Evolutionary conservation across 805 yeast species (phyloP), one percentile per base, ranked within the genome.

Genomic region (Kuraishia floccosa): DNA sequence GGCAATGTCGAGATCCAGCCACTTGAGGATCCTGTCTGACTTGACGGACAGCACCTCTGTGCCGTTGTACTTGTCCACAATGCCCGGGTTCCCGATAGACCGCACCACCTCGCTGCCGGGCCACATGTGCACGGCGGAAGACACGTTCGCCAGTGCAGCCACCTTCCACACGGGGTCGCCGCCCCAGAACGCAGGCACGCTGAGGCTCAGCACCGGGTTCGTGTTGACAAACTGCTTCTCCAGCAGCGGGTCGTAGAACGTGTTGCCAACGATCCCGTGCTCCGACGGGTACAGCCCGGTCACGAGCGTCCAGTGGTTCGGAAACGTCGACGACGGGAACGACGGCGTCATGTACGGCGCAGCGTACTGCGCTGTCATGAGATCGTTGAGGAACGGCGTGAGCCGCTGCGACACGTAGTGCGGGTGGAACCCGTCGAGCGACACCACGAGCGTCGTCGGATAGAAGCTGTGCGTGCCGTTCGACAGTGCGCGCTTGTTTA

Each of bases 361-460:
- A 11, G 76, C 79, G 30, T 60, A 67, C 4, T 61, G 66, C 17
- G 69, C 53, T 4, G 61, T 39, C 39, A 74, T 54, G 49, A 87
- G 50, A 7, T 60, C 52, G 45, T 80, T 76, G 48, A 87, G 46
- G 23, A 72, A 60, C 1, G 97, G 97, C 0, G 96, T 87, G 19
- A 64, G 45, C 13, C 60, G 55, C 5, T 66, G 42, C 3, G 77
- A 73, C 9, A 87, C 70, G 48, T 85, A 81, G 45, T 83, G 89
- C 3, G 96, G 96, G 46, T 87, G 94, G 50, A 87, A 80, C 7
- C 95, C 96, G 50, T 84, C 95, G 18, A 89, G 52, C 1, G 95
- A 84, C 2, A 87, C 61, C 28, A 86, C 48, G 2, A 87, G 55
- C 2, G 96, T 87, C 6, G 94, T 74, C n/a, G 91, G 82, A 43